Base-by-base conservation (phyloP, 148 eudicot species). In the Cornus kousa region DNA sequence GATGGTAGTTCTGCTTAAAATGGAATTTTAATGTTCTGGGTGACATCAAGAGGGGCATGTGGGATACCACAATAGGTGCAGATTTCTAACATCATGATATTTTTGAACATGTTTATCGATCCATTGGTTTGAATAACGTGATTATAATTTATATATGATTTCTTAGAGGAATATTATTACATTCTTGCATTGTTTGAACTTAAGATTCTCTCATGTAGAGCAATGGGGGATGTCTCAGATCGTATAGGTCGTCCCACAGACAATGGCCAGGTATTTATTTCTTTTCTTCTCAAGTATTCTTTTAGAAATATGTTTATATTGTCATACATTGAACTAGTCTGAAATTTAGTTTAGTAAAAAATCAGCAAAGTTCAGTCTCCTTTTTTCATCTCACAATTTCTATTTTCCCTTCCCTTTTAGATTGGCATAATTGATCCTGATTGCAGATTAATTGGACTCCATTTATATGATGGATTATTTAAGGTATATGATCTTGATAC, bases 191-290 rank as follows among this genome's bases (percentile, higher is more conserved):
- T 20, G 37, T 40, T 57, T 74, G 69, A 71, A 70, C 69, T 17
- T 40, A 20, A 78, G 55, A 24, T 43, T 71, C 84, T 67, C 70
- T 77, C 74, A 33, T 85, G 81, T 88, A 96, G 99, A 83, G 97
- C 98, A 62, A 96, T 91, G 95, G 99, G 99, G 33, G 98, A 93
- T 92, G 98, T 96, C 73, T 96, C 99, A 1, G 99, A 96, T 89
- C 93, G 98, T 73, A 91, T 93, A 64, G 99, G 99, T 32, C 93
- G 98, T 53, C 99, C 98, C 12, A 96, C 99, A 4, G 99, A 93
- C 83, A 93, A 92, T 83, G 98, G 98, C 66, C 98, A 94, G 97
- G 97, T 92, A 74, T 67, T 59, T 68, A 70, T 43, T 76, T 72
- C 64, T 68, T 60, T 7, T 68, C 37, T 12, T 46, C 68, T 20